A percentile compares a stretch with the other conserved stretches of the same genome.
Conservation (phyloP, 2,329 filamentous ascomycete species). For the Gnomoniopsis smithogilvyi region DNA sequence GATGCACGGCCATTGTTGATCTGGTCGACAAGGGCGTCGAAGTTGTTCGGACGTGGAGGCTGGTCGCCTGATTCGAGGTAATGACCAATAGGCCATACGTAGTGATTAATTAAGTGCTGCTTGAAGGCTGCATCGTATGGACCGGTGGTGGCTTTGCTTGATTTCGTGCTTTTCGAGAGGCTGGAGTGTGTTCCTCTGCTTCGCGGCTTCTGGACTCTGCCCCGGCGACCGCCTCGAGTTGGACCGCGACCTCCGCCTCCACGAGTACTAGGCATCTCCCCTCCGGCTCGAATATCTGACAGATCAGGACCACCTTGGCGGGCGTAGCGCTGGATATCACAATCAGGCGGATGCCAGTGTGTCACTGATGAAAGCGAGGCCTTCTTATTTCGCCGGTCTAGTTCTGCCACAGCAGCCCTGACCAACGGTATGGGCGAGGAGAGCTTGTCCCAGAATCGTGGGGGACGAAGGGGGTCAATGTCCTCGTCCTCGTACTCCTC, state of each 20-base stretch:
- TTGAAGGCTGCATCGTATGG: background rate
- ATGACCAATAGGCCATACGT: background rate
- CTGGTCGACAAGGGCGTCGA: background rate
- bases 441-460: too few species aligned
- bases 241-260: background rate
- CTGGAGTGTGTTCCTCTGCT: background rate
- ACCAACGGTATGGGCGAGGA: too few species aligned
- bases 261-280: background rate
- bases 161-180: background rate
- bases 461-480: too few species aligned
- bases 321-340: background rate
- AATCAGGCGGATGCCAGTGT: too few species aligned
- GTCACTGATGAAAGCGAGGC: too few species aligned
- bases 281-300: background rate
- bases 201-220: background rate
- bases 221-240: background rate
- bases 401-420: too few species aligned
- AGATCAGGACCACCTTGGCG: background rate
- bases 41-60: background rate
- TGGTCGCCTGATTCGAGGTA: background rate
- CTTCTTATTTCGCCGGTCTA: too few species aligned
- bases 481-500: too few species aligned
- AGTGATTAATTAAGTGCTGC: background rate
- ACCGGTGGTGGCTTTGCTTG: background rate
- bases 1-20: background rate